Conservation (phyloP, 345 rosid species). For the Ceriops zippeliana region DNA sequence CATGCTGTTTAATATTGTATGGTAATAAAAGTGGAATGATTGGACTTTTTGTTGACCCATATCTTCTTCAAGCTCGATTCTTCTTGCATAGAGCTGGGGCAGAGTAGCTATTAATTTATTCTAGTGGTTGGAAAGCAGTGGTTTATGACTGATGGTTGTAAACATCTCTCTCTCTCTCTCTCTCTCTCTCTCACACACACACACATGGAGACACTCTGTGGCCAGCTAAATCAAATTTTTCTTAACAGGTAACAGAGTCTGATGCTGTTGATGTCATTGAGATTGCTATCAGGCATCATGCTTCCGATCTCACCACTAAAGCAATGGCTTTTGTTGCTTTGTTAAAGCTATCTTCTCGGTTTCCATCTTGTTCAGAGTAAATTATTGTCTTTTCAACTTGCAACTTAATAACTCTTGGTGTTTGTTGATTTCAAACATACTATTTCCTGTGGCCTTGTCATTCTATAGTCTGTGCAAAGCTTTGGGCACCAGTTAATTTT, state of each 20-base stretch:
- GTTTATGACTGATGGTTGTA: background rate
- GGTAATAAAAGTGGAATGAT: background rate
- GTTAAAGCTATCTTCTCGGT: conserved; percentile 89
- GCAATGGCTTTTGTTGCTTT: conserved; percentile 90
- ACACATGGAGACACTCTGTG: background rate
- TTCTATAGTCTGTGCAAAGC: too few species aligned
- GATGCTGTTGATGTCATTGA: conserved; percentile 89
- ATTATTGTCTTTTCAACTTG: conserved; percentile 26
- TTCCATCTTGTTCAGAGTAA: conserved; percentile 88
- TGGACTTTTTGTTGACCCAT: background rate
- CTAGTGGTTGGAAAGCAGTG: too few species aligned
- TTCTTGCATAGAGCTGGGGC: background rate
- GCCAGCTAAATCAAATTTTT: conserved; percentile 20
- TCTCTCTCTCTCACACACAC: background rate
- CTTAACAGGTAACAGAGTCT: conserved; percentile 78
- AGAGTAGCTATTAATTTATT: too few species aligned
- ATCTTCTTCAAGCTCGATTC: background rate
- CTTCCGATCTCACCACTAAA: conserved; percentile 77
- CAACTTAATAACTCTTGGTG: too few species aligned
- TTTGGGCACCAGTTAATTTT: too few species aligned
- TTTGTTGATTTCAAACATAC: too few species aligned
- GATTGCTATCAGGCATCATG: conserved; percentile 60
- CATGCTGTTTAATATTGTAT: background rate
- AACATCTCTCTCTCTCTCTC: background rate
- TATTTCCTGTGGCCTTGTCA: too few species aligned